Evolutionary conservation across 2,329 filamentous ascomycete genomes (phyloP).

Genomic region (Aspergillus sp.): DNA sequence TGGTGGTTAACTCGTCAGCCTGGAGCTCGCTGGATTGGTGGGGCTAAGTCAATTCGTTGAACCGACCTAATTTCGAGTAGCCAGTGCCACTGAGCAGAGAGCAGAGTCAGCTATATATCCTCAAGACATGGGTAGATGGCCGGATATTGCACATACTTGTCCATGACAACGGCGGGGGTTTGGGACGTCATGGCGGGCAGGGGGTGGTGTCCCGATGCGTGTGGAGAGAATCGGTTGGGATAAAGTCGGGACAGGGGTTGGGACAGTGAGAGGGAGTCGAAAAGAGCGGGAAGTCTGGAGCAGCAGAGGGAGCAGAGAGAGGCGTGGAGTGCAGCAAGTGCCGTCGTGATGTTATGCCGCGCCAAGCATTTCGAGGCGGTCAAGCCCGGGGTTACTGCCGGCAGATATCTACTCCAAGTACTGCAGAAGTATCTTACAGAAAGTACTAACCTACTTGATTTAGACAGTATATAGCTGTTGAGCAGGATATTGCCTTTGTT

Average conservation of each 20-base stretch:
- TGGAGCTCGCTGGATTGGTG: constrained; percentile 8
- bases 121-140: constrained; percentile 8
- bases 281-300: constrained; percentile 4
- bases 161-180: constrained; percentile 99
- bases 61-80: constrained; percentile 93
- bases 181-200: constrained; percentile 71
- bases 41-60: constrained; percentile 3
- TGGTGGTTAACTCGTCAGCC: constrained; percentile 40
- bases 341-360: constrained; percentile 6
- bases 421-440: no score
- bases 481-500: no score
- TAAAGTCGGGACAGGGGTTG: not conserved
- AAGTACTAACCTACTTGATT: no score
- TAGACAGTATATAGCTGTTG: no score
- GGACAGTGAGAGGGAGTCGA: constrained; percentile 4
- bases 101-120: constrained; percentile 28
- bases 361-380: no score
- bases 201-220: no score
- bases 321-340: no score
- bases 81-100: constrained; percentile 73
- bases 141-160: constrained; percentile 69
- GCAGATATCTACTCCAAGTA: no score
- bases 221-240: not conserved
- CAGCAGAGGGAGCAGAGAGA: no score
- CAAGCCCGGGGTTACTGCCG: no score